Evolutionary conservation across 371 early-diverging fungal genomes (phyloP), one percentile per base, ranked within the genome.

Genomic region (Apophysomyces ossiformis): DNA sequence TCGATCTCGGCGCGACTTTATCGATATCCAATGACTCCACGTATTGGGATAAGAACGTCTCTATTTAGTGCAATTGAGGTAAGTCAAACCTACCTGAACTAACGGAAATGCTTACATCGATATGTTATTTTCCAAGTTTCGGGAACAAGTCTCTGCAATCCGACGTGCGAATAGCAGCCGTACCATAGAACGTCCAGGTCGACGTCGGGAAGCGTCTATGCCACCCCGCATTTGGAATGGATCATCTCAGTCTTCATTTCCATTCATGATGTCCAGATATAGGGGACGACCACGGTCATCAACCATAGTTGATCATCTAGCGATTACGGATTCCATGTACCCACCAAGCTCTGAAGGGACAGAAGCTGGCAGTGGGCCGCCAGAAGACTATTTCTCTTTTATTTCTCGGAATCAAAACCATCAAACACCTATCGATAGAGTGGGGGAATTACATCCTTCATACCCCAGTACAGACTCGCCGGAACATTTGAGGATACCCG

Each of bases 11-110:
- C 78, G 18, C 66, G 72, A 38, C 54, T 71, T 5, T 76, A 69
- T 36, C 62, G 73, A 18, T 78, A 72, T 64, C 68, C 78, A 5
- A 71, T 79, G 65, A 70, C 82, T 7, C 77, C 82, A 8, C 76
- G 82, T 58, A 65, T 82, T 12, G 82, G 82, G 26, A 77, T 82
- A 38, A 66, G 82, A 32, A 71, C 79, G 2, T 82, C 82, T 5
- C 16, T 82, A 1, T 79, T 79, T 61, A 70, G 76, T 41, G 82
- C 82, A 2, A 82, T 82, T 38, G 82, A 82, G 66, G 78, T 78
- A 74, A 61, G 11, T 12, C 50, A 44, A 41, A 26, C 32, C 32
- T n/a, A 16, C 4, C 13, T 15, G n/a, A 41, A 36, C 13, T n/a
- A 37, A 13, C 16, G 3, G 32, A 37, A 45, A 18, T 18, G 39